These are phyloP conservation scores for Serendipita sp. DNA, from an alignment of 768 basidiomycete species.

Conservation along the genomic window DNA sequence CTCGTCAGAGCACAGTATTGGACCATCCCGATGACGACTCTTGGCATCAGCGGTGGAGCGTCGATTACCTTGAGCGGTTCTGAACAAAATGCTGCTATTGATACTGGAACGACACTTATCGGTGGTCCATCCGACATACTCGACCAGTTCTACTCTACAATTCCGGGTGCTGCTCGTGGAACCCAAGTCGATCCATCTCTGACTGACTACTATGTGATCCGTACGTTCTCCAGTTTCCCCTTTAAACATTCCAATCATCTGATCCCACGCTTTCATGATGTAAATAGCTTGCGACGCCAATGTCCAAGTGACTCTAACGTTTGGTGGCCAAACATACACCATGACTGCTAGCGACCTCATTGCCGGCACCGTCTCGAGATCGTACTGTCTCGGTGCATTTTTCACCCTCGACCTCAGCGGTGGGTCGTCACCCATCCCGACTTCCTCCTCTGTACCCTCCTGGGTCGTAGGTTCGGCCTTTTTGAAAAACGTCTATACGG, in stretches of 20 bases:
- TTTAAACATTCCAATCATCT: background rate
- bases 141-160: constrained; percentile 6
- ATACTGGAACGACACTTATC: constrained; percentile 11
- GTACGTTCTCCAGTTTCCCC: background rate
- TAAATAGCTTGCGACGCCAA: background rate
- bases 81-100: constrained; percentile 4
- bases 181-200: background rate
- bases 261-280: background rate
- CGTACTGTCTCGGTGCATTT: constrained; percentile 9
- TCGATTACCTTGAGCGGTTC: background rate
- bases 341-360: constrained; percentile 9
- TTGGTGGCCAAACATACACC: constrained; percentile 8
- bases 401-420: background rate
- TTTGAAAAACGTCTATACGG: constrained; percentile 13
- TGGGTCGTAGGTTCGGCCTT: constrained; percentile 13
- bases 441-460: background rate
- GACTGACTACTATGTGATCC: background rate
- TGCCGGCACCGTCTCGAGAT: background rate
- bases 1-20: constrained; percentile 3
- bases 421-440: background rate
- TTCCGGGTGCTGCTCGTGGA: constrained; percentile 6
- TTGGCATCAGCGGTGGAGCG: background rate
- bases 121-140: constrained; percentile 8
- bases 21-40: background rate
- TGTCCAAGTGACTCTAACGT: constrained; percentile 8